Percentiles rank a stretch among this genome's conserved stretches.
Evolutionary conservation across 1,284 basidiomycete species (phyloP).

Genomic region (Tilletia setariae): DNA sequence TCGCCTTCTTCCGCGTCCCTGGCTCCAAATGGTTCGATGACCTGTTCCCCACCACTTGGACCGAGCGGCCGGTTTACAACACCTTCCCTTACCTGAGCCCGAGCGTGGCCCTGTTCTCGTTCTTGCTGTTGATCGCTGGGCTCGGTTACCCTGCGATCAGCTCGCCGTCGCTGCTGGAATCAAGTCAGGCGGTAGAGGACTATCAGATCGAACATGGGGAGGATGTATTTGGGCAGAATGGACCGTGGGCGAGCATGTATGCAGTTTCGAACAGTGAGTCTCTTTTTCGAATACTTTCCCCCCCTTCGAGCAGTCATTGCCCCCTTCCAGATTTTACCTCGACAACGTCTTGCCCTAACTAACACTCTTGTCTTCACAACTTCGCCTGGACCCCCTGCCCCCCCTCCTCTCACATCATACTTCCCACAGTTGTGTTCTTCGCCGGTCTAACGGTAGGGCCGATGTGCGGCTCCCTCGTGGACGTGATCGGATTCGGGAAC

Average conservation of each 20-base stretch:
- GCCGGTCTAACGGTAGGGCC: neutral
- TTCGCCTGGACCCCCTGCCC: no score
- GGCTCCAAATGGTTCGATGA: conserved; percentile 9
- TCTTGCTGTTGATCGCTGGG: neutral
- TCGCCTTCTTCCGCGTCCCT: conserved; percentile 3
- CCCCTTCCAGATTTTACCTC: no score
- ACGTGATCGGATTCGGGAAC: neutral
- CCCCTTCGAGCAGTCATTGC: no score
- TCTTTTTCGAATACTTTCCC: no score
- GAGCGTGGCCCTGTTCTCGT: neutral
- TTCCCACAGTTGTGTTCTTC: neutral
- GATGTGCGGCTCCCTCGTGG: neutral
- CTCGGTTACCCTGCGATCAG: conserved; percentile 8
- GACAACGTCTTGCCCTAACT: no score
- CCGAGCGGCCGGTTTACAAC: neutral
- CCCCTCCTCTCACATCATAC: neutral
- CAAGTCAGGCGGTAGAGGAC: neutral
- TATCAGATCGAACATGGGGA: conserved; percentile 4
- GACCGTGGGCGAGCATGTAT: neutral
- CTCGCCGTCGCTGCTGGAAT: neutral
- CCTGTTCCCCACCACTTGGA: neutral
- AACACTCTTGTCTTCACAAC: no score
- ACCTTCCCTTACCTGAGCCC: conserved; percentile 9
- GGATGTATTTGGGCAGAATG: neutral
- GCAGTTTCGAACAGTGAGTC: neutral